Evolutionary conservation across 352 stramenopile species (phyloP).

Genomic region (Phytophthora sp.): DNA sequence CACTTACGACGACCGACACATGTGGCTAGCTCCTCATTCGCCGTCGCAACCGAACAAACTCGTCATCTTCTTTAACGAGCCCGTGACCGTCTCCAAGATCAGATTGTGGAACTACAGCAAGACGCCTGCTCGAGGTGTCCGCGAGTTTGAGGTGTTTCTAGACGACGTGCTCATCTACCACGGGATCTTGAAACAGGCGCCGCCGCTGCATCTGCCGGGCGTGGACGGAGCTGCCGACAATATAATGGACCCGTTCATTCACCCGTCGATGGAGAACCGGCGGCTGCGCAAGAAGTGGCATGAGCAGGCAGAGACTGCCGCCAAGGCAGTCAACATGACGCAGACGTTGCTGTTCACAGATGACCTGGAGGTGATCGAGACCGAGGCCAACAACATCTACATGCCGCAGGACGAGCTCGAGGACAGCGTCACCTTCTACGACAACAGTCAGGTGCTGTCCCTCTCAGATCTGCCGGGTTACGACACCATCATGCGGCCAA

Average conservation of each 20-base stretch:
- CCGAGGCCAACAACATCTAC: slow-evolving; percentile 59
- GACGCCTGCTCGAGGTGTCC: slow-evolving; percentile 74
- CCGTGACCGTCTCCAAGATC: slow-evolving; percentile 77
- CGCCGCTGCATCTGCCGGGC: slow-evolving; percentile 36
- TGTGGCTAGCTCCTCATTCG: slow-evolving; percentile 77
- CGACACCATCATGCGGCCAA: slow-evolving; percentile 47
- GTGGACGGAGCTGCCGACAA: slow-evolving; percentile 27
- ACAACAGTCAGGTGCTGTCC: slow-evolving; percentile 74
- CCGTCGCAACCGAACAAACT: slow-evolving; percentile 72
- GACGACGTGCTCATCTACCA: slow-evolving; percentile 87
- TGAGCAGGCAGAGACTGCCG: slow-evolving; percentile 52
- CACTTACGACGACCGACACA: slow-evolving; percentile 79
- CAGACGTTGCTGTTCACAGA: slow-evolving; percentile 82
- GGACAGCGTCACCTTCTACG: slow-evolving; percentile 73
- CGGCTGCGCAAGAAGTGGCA: slow-evolving; percentile 47
- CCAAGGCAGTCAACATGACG: slow-evolving; percentile 59
- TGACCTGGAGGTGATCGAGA: slow-evolving; percentile 60
- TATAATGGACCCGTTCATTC: neutral
- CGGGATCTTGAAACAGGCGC: slow-evolving; percentile 54
- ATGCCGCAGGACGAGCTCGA: slow-evolving; percentile 67
- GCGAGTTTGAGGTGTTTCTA: slow-evolving; percentile 83
- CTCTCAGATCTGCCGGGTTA: slow-evolving; percentile 58
- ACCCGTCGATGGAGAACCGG: slow-evolving; percentile 43
- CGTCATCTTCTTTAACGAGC: slow-evolving; percentile 81
- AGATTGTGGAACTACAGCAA: slow-evolving; percentile 91